phyloP scores from a whole-genome alignment of 164 flowering plant genomes.

The Cinnamomum chago region DNA sequence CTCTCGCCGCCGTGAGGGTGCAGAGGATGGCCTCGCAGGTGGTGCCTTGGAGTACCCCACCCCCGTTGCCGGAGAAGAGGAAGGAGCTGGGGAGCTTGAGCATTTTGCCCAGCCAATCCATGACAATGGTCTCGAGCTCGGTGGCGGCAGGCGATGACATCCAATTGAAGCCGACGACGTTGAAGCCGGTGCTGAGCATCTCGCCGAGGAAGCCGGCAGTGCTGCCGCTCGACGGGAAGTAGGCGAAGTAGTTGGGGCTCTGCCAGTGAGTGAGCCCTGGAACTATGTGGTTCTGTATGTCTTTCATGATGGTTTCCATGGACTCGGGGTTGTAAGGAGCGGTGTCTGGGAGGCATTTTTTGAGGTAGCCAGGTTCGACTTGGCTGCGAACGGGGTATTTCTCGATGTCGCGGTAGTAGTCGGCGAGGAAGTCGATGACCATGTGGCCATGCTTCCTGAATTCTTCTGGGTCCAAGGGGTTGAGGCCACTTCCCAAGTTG shows the following conservation, averaged over 20 bases:
- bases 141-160: constrained; percentile 67
- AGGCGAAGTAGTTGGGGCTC: constrained; percentile 62
- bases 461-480: constrained; percentile 57
- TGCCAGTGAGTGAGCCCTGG: constrained; percentile 76
- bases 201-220: constrained; percentile 60
- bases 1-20: constrained; percentile 51
- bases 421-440: constrained; percentile 60
- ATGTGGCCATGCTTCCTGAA: constrained; percentile 55
- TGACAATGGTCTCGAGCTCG: constrained; percentile 46
- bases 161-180: constrained; percentile 69
- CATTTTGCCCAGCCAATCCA: constrained; percentile 53
- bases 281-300: constrained; percentile 39
- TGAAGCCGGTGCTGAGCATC: constrained; percentile 56
- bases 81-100: constrained; percentile 43
- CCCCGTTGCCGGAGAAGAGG: constrained; percentile 53
- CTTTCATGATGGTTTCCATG: constrained; percentile 44
- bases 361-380: constrained; percentile 66
- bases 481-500: constrained; percentile 9
- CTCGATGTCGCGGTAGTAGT: constrained; percentile 52
- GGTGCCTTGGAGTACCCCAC: constrained; percentile 69
- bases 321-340: constrained; percentile 55
- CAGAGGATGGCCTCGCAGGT: constrained; percentile 60
- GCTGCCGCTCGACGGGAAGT: constrained; percentile 49
- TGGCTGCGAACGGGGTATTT: constrained; percentile 60
- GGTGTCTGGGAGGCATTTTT: constrained; percentile 31